Evolutionary conservation across 2,329 filamentous ascomycete species (phyloP), one percentile per base, ranked within the genome.

Genomic region (Elsinoe australis): DNA sequence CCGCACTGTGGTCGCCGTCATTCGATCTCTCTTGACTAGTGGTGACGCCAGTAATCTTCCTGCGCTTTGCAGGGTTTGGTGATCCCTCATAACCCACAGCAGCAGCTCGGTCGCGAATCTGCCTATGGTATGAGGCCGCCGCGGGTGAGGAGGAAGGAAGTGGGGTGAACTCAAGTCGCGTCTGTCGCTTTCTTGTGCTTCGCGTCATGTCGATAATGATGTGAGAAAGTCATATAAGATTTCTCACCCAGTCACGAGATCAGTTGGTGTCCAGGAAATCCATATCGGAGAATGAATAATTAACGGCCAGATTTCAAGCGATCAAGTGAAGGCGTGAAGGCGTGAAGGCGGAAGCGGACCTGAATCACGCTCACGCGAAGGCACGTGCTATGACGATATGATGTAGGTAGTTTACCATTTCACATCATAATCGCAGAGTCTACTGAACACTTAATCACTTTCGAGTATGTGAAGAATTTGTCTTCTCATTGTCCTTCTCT

Each of bases 151-250:
- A 65, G 9, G 67, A 64, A 5, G 66, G 58, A 3, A 68, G 51
- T 3, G 68, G 64, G 1, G 66, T 69, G 57, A 72, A 72, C 41
- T 59, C 62, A 15, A 73, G 58, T 19, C 66, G 66, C 5, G 64
- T 63, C 52, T 73, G 70, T 31, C 63, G 62, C 52, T 61, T 62
- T 32, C 58, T 38, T n/a, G 19, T n/a, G 14, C 33, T 15, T 9
- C 24, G n/a, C 15, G 34, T n/a, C 45, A 48, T 48, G 9, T 4
- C 6, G n/a, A 33, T 19, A 17, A 14, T 12, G 5, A 32, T 18
- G 24, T 19, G 24, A 29, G 26, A 6, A 12, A 7, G 26, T 12
- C 12, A n/a, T n/a, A n/a, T n/a, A n/a, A n/a, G n/a, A n/a, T n/a
- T n/a, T n/a, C n/a, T n/a, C n/a, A n/a, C n/a, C n/a, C n/a, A n/a